These are phyloP conservation scores for Tricholoma saponaceum DNA, from an alignment of 768 basidiomycete species.

Conservation along the genomic window DNA sequence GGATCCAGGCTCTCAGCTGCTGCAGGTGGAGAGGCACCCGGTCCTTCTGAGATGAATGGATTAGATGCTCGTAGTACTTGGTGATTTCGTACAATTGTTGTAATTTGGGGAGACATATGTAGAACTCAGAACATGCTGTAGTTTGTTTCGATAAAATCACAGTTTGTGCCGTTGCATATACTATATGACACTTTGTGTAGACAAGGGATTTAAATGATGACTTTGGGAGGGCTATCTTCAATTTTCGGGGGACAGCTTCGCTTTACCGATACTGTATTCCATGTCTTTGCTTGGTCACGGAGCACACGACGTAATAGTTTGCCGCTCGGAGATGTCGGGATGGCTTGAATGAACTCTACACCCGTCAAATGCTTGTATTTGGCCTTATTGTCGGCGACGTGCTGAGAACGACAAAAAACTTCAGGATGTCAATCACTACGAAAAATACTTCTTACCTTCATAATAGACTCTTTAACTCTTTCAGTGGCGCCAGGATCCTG, in stretches of 20 bases:
- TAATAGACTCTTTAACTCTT: constrained; percentile 41
- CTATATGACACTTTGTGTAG: too few relatives aligned
- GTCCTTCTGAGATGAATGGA: constrained; percentile 85
- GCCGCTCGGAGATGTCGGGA: constrained; percentile 65
- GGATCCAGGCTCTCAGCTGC: constrained; percentile 31
- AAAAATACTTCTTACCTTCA: constrained; percentile 35
- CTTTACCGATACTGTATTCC: constrained; percentile 7
- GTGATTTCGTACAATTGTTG: constrained; percentile 12
- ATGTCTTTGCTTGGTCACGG: constrained; percentile 40
- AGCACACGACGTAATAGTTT: constrained; percentile 47
- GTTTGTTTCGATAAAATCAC: constrained; percentile 5
- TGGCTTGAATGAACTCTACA: constrained; percentile 48
- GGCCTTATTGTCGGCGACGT: constrained; percentile 51
- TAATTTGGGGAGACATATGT: constrained; percentile 14
- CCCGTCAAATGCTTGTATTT: constrained; percentile 57
- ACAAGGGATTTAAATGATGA: too few relatives aligned
- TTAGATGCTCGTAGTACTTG: constrained; percentile 33
- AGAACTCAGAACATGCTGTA: constrained; percentile 14
- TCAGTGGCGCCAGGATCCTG: constrained; percentile 23
- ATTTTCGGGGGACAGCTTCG: too few relatives aligned
- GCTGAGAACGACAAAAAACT: constrained; percentile 26
- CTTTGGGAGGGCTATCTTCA: too few relatives aligned
- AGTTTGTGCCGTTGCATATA: too few relatives aligned
- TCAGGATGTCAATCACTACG: not conserved
- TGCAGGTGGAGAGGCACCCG: constrained; percentile 33